These are phyloP conservation scores for Vararia minispora DNA, from an alignment of 768 basidiomycete species.

Conservation along the genomic window DNA sequence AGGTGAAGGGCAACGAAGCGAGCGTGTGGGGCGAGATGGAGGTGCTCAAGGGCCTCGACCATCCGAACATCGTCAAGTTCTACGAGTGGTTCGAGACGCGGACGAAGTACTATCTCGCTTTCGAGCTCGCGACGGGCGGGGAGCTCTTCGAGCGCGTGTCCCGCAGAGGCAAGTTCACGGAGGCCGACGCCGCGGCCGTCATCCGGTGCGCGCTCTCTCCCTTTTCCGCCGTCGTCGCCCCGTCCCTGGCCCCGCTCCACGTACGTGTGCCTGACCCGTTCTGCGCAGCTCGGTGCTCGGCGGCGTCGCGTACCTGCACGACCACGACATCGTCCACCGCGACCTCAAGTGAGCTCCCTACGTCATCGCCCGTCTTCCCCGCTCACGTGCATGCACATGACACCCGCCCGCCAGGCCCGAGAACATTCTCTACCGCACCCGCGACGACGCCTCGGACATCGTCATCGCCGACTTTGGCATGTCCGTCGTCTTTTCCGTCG, in stretches of 20 bases:
- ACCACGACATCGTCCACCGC: constrained; percentile 89
- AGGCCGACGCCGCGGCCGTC: constrained; percentile 76
- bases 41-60: constrained; percentile 79
- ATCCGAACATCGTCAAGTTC: constrained; percentile 92
- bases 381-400: background rate
- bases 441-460: constrained; percentile 64
- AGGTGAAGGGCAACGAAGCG: constrained; percentile 83
- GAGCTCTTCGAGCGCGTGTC: constrained; percentile 89
- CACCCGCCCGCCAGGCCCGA: constrained; percentile 57
- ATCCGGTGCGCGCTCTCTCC: constrained; percentile 39
- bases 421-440: constrained; percentile 88
- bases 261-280: background rate
- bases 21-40: constrained; percentile 93
- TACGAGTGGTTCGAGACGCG: constrained; percentile 95
- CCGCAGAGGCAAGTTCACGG: constrained; percentile 84
- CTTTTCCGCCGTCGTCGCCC: background rate
- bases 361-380: background rate
- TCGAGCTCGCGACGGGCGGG: constrained; percentile 89
- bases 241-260: background rate
- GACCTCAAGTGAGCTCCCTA: constrained; percentile 67
- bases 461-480: constrained; percentile 98
- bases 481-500: constrained; percentile 29
- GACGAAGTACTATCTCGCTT: constrained; percentile 90
- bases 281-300: constrained; percentile 60
- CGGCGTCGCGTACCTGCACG: constrained; percentile 83